Evolutionary conservation across 1,284 basidiomycete species (phyloP).

Genomic region (Cystobasidium sp.): DNA sequence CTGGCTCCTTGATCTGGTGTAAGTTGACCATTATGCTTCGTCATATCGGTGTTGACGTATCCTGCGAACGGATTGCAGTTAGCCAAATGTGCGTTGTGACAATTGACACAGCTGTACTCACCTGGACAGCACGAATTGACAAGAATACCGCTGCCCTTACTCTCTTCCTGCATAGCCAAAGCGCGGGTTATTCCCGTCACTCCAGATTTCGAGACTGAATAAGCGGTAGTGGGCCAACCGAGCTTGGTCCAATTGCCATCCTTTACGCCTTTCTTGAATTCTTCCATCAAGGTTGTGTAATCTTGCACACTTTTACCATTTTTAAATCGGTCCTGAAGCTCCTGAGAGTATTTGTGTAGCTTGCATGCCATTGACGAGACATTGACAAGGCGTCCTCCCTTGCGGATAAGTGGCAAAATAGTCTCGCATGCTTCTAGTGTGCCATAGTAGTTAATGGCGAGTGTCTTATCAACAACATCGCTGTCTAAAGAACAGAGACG

Average conservation of each 20-base stretch:
- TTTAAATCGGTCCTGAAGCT: slow-evolving; percentile 48
- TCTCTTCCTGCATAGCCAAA: slow-evolving; percentile 49
- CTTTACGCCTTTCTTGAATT: slow-evolving; percentile 50
- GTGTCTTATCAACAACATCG: slow-evolving; percentile 52
- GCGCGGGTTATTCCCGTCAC: slow-evolving; percentile 50
- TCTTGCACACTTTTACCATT: slow-evolving; percentile 46
- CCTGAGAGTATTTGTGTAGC: slow-evolving; percentile 48
- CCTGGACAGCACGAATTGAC: slow-evolving; percentile 55
- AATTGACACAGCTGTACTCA: neutral
- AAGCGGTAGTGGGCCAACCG: slow-evolving; percentile 54
- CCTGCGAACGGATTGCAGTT: neutral
- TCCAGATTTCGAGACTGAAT: slow-evolving; percentile 52
- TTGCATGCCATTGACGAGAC: slow-evolving; percentile 52
- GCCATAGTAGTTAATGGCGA: slow-evolving; percentile 54
- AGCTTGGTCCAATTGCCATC: slow-evolving; percentile 51
- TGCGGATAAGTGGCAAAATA: slow-evolving; percentile 49
- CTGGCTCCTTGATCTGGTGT: slow-evolving; percentile 54
- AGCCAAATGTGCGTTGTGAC: neutral
- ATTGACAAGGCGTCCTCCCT: slow-evolving; percentile 51
- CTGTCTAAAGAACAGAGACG: slow-evolving; percentile 42
- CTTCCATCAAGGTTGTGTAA: slow-evolving; percentile 46
- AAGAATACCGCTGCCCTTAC: slow-evolving; percentile 45
- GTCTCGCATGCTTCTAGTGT: slow-evolving; percentile 46
- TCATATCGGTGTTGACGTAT: slow-evolving; percentile 54
- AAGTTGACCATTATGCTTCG: slow-evolving; percentile 51